Conservation (phyloP, 805 yeast species). For the Wickerhamomyces silvicola region DNA sequence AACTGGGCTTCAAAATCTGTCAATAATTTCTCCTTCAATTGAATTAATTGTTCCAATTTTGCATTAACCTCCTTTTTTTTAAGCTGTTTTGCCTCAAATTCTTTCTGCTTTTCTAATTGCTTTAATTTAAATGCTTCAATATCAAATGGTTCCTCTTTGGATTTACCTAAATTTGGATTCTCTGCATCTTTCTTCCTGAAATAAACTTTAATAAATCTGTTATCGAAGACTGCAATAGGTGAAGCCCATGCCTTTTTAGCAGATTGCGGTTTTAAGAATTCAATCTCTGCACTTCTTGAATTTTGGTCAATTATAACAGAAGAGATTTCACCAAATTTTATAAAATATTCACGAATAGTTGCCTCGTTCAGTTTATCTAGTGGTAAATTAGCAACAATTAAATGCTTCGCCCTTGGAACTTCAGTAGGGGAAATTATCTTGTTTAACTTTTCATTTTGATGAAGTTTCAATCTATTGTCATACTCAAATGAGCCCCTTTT, state of each 20-base stretch:
- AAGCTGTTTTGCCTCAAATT: slow-evolving; percentile 32
- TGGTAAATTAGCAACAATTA: slow-evolving; percentile 39
- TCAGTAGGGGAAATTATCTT: slow-evolving; percentile 3
- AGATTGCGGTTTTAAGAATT: slow-evolving; percentile 27
- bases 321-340: slow-evolving; percentile 33
- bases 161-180: neutral
- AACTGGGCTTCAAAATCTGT: slow-evolving; percentile 26
- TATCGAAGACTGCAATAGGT: slow-evolving; percentile 39
- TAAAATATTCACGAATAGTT: slow-evolving; percentile 28
- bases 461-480: neutral
- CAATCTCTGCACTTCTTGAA: slow-evolving; percentile 32
- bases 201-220: slow-evolving; percentile 42
- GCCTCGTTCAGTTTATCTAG: slow-evolving; percentile 32
- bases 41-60: slow-evolving; percentile 26
- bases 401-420: slow-evolving; percentile 9
- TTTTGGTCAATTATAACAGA: slow-evolving; percentile 23
- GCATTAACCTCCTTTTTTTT: slow-evolving; percentile 28
- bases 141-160: slow-evolving; percentile 20
- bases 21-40: slow-evolving; percentile 29
- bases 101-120: slow-evolving; percentile 35
- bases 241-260: slow-evolving; percentile 38
- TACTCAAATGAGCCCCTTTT: neutral
- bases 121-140: slow-evolving; percentile 30
- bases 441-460: slow-evolving; percentile 7
- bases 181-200: slow-evolving; percentile 25